These are phyloP conservation scores for Solidago caesia DNA, from an alignment of 129 eudicot genomes.

Conservation along the genomic window DNA sequence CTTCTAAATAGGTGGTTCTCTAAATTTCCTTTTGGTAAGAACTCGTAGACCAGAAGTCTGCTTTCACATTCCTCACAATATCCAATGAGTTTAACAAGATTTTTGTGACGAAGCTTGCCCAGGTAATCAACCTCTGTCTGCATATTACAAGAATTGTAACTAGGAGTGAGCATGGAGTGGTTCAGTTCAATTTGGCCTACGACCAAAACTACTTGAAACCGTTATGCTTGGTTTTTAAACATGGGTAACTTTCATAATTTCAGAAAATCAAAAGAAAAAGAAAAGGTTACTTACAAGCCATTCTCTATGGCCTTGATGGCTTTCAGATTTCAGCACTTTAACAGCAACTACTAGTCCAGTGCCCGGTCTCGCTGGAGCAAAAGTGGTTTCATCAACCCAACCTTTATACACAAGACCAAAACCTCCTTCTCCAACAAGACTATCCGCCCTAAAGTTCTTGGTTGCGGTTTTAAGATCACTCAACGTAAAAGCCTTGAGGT, in stretches of 20 bases:
- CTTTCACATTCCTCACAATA: constrained; percentile 60
- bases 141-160: neutral
- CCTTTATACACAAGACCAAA: constrained; percentile 65
- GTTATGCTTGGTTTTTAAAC: too few species aligned
- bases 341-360: constrained; percentile 58
- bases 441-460: constrained; percentile 58
- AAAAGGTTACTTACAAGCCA: constrained; percentile 55
- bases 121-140: constrained; percentile 76
- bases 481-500: constrained; percentile 58
- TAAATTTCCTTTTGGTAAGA: constrained; percentile 64
- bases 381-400: constrained; percentile 57
- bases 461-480: constrained; percentile 52
- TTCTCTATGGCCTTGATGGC: constrained; percentile 71
- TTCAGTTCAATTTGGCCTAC: too few species aligned
- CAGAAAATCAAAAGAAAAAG: neutral
- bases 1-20: constrained; percentile 71
- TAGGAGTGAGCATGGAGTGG: too few species aligned
- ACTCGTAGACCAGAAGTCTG: constrained; percentile 64
- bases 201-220: too few species aligned
- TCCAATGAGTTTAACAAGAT: constrained; percentile 68
- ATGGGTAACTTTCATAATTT: too few species aligned
- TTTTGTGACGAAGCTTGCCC: constrained; percentile 62
- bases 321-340: constrained; percentile 52
- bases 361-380: constrained; percentile 59
- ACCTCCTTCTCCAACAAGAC: constrained; percentile 67